Evolutionary conservation across 768 basidiomycete genomes (phyloP).

Genomic region (Kwoniella europaea): DNA sequence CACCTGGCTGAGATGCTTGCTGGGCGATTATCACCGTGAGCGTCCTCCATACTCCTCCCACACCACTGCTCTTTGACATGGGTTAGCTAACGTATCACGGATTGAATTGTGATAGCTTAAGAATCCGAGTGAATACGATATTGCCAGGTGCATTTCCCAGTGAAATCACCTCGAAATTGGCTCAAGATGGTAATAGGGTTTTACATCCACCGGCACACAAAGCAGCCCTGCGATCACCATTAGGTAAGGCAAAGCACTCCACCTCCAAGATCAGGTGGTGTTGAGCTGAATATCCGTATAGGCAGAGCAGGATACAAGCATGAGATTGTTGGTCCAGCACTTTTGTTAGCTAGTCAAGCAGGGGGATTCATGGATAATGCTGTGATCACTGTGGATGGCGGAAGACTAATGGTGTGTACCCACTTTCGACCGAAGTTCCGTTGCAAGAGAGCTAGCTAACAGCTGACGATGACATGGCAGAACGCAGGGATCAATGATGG

Average conservation of each 20-base stretch:
- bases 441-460: neutral
- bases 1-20: constrained; percentile 32
- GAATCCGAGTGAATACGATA: constrained; percentile 47
- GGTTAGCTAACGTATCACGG: too few species aligned
- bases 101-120: constrained; percentile 11
- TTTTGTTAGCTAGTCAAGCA: constrained; percentile 36
- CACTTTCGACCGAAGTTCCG: neutral
- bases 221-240: constrained; percentile 10
- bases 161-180: constrained; percentile 34
- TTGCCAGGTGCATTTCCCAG: constrained; percentile 43
- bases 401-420: constrained; percentile 28
- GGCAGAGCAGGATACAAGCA: constrained; percentile 37
- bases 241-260: neutral
- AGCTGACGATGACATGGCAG: neutral
- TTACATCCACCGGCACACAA: constrained; percentile 13
- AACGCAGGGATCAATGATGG: constrained; percentile 35
- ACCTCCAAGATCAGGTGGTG: neutral
- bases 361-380: constrained; percentile 50
- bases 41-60: neutral
- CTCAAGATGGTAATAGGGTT: constrained; percentile 13
- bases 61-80: too few species aligned
- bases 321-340: constrained; percentile 46
- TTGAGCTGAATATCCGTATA: neutral
- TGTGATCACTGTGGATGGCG: constrained; percentile 32
- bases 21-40: constrained; percentile 34